Conservation (phyloP, 192 early-diverging fungal genomes). For the Funneliformis geosporum region DNA sequence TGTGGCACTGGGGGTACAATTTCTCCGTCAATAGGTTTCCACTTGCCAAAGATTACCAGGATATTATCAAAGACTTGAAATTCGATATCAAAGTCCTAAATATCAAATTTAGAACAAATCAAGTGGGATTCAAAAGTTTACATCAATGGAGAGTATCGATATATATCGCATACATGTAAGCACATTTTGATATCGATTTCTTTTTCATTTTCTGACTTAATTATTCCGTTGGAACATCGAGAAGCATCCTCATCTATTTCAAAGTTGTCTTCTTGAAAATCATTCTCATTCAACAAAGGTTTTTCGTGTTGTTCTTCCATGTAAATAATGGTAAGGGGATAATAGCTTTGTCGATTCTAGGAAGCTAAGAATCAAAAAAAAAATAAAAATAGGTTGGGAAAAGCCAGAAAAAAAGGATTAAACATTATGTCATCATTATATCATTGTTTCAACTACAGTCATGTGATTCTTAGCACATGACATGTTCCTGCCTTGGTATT, state of each 20-base stretch:
- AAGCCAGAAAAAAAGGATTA: too few relatives aligned
- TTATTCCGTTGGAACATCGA: conserved; percentile 2
- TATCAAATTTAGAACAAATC: not conserved
- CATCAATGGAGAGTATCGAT: not conserved
- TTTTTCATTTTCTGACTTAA: not conserved
- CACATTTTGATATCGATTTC: not conserved
- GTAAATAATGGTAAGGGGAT: too few relatives aligned
- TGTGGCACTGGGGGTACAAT: not conserved
- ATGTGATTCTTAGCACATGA: too few relatives aligned
- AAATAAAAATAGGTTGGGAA: too few relatives aligned
- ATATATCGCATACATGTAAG: not conserved
- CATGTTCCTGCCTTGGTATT: too few relatives aligned
- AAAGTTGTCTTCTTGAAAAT: not conserved
- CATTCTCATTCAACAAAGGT: not conserved
- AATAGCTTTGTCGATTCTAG: too few relatives aligned
- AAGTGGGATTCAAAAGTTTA: not conserved
- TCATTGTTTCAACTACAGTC: too few relatives aligned
- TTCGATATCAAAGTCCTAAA: conserved; percentile 5
- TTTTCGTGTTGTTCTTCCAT: too few relatives aligned
- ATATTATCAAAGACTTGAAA: not conserved
- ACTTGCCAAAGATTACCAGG: not conserved
- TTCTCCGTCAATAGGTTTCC: not conserved
- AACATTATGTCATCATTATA: too few relatives aligned
- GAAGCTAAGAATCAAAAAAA: too few relatives aligned
- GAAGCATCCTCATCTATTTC: conserved; percentile 7